Evolutionary conservation across 768 basidiomycete species (phyloP).

Genomic region (Pisolithus microcarpus): DNA sequence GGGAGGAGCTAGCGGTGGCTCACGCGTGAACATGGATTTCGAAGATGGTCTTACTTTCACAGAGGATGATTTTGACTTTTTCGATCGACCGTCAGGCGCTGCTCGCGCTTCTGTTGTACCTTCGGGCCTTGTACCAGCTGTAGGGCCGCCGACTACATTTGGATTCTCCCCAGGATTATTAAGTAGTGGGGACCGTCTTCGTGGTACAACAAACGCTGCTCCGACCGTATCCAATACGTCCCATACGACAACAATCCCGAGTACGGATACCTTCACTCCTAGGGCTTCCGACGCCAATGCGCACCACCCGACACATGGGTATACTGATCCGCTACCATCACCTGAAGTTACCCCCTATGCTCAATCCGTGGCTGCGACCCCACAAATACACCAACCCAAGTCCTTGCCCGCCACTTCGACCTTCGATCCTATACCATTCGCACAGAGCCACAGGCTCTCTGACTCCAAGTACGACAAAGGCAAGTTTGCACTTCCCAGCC

Average conservation of each 20-base stretch:
- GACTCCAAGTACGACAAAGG: slow-evolving; percentile 72
- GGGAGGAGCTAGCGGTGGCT: slow-evolving; percentile 17
- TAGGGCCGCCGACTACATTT: slow-evolving; percentile 25
- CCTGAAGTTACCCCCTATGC: slow-evolving; percentile 44
- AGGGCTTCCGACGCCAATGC: slow-evolving; percentile 15
- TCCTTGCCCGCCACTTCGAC: slow-evolving; percentile 16
- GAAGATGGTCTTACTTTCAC: slow-evolving; percentile 56
- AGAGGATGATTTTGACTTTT: slow-evolving; percentile 87
- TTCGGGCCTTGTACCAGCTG: slow-evolving; percentile 26
- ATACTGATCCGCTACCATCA: slow-evolving; percentile 42
- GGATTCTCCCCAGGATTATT: slow-evolving; percentile 29
- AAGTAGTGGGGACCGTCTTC: slow-evolving; percentile 22
- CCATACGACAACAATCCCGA: slow-evolving; percentile 23
- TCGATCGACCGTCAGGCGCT: slow-evolving; percentile 50
- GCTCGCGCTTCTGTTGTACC: slow-evolving; percentile 14
- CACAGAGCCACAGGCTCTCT: slow-evolving; percentile 48
- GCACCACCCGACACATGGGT: slow-evolving; percentile 22
- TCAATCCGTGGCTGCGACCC: slow-evolving; percentile 45
- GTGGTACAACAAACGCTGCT: slow-evolving; percentile 4
- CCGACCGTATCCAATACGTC: slow-evolving; percentile 22
- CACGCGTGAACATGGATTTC: slow-evolving; percentile 37
- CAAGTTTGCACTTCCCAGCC: slow-evolving; percentile 66
- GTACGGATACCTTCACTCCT: slow-evolving; percentile 15
- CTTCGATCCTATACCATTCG: slow-evolving; percentile 76
- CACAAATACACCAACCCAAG: slow-evolving; percentile 28